Conservation (phyloP, 2,329 filamentous ascomycete genomes). For the Dactylellina cionopaga region DNA sequence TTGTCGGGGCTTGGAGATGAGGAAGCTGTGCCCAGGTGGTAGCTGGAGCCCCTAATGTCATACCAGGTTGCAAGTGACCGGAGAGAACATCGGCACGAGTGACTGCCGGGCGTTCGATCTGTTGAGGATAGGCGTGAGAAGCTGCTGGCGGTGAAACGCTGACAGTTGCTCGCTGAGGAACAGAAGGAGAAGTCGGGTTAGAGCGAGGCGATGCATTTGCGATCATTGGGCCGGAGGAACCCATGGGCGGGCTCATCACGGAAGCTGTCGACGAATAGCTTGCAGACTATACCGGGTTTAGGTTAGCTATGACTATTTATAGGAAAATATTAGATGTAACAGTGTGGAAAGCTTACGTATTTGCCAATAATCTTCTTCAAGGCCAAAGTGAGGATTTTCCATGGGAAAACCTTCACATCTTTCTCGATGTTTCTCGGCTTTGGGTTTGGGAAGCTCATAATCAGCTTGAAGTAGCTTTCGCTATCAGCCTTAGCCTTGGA, state of each 20-base stretch:
- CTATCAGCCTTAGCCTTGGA: slow-evolving; percentile 92
- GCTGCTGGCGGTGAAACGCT: slow-evolving; percentile 46
- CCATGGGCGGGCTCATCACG: slow-evolving; percentile 53
- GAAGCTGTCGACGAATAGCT: slow-evolving; percentile 74
- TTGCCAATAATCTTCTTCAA: slow-evolving; percentile 99
- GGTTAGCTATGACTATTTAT: slow-evolving; percentile 58
- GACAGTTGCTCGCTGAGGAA: slow-evolving; percentile 48
- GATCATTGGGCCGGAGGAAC: slow-evolving; percentile 45
- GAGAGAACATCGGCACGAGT: slow-evolving; percentile 44
- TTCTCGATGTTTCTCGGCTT: slow-evolving; percentile 99
- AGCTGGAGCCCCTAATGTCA: slow-evolving; percentile 43
- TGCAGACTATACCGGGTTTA: slow-evolving; percentile 66
- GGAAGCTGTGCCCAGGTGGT: slow-evolving; percentile 46
- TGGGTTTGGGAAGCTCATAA: slow-evolving; percentile 95
- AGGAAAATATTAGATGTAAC: slow-evolving; percentile 24
- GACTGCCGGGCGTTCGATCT: slow-evolving; percentile 45
- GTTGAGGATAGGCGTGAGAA: slow-evolving; percentile 43
- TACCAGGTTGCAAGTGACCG: slow-evolving; percentile 37
- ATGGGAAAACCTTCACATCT: slow-evolving; percentile 97
- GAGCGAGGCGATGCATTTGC: slow-evolving; percentile 45
- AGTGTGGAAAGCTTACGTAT: slow-evolving; percentile 71
- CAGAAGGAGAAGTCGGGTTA: slow-evolving; percentile 46
- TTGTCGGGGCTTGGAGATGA: slow-evolving; percentile 42
- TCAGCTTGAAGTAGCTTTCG: slow-evolving; percentile 98
- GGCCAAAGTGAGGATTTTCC: slow-evolving; percentile 86